These are phyloP conservation scores for Eustoma russellianum DNA, from an alignment of 257 asterid genomes.

Conservation along the genomic window DNA sequence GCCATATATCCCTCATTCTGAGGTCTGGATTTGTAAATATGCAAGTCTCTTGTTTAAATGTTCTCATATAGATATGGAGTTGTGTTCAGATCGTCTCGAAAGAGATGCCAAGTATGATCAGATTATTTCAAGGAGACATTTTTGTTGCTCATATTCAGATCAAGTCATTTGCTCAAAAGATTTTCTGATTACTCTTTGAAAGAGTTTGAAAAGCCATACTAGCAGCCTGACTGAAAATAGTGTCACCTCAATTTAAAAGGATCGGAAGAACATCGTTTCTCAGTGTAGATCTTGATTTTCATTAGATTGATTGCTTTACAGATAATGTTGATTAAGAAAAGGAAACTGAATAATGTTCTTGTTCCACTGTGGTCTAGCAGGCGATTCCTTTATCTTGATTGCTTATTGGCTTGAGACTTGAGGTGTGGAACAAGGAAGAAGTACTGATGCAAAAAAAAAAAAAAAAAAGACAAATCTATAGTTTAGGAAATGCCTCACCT, in stretches of 20 bases:
- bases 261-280: constrained; percentile 4
- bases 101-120: no score
- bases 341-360: not conserved
- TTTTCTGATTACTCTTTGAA: not conserved
- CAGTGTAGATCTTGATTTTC: constrained; percentile 7
- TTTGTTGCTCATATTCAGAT: not conserved
- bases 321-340: not conserved
- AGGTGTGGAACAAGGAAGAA: not conserved
- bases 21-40: no score
- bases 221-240: not conserved
- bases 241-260: constrained; percentile 7
- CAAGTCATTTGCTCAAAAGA: not conserved
- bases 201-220: not conserved
- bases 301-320: no score
- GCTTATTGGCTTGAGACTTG: not conserved
- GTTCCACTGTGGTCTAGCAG: no score
- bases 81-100: no score
- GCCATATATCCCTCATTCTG: no score
- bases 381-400: no score
- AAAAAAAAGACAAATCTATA: not conserved
- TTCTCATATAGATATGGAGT: no score
- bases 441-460: constrained; percentile 3
- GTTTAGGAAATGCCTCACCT: constrained; percentile 1
- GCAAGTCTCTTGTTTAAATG: no score
- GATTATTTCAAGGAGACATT: not conserved